phyloP scores from a whole-genome alignment of 805 yeast genomes.

The Cyberlindnera mississippiensis region DNA sequence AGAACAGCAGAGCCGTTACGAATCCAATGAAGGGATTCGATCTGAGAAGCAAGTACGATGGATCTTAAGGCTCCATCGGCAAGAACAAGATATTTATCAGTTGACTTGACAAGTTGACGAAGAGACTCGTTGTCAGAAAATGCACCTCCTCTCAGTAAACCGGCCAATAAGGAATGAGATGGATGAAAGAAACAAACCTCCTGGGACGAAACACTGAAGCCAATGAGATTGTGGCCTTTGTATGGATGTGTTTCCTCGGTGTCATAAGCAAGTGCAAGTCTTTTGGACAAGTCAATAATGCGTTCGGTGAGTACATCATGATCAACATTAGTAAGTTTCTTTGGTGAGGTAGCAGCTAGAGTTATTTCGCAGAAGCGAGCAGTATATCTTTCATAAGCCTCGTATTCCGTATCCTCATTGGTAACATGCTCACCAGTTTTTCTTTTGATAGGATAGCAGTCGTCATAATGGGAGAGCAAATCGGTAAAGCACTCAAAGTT shows the following conservation, averaged over 20 bases:
- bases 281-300: not conserved
- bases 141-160: conserved; percentile 4
- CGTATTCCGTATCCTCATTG: conserved; percentile 48
- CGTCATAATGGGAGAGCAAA: conserved; percentile 50
- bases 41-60: conserved; percentile 57
- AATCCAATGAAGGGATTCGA: conserved; percentile 65
- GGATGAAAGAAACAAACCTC: conserved; percentile 58
- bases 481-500: conserved; percentile 28
- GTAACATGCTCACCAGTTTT: conserved; percentile 69
- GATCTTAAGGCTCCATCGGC: conserved; percentile 59
- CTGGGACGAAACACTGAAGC: conserved; percentile 44
- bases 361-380: conserved; percentile 41
- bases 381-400: conserved; percentile 46
- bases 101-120: conserved; percentile 11
- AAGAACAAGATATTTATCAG: conserved; percentile 39
- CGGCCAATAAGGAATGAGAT: conserved; percentile 50
- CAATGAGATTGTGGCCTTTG: conserved; percentile 29
- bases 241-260: conserved; percentile 14
- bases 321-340: conserved; percentile 2
- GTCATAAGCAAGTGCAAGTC: not conserved
- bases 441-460: conserved; percentile 50
- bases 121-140: not conserved
- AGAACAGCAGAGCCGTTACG: conserved; percentile 61
- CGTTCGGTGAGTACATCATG: no score
- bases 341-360: conserved; percentile 29